Evolutionary conservation across 139 green algal genomes (phyloP).

Genomic region (Choricystis sp.): DNA sequence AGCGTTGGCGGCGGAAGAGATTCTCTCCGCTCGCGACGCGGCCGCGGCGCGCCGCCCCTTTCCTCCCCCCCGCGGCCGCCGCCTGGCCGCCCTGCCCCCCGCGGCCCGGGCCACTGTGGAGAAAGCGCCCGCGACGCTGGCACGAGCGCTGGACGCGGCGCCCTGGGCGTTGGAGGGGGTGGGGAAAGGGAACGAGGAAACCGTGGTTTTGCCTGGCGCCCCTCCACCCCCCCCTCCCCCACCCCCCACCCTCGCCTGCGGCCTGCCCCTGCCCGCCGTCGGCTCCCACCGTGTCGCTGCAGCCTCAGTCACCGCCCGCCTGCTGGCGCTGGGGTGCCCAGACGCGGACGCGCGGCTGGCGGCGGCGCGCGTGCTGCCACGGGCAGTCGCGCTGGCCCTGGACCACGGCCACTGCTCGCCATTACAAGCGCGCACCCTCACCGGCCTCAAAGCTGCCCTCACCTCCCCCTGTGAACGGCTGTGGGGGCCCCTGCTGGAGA

Average conservation of each 20-base stretch:
- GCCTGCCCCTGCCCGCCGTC: conserved; percentile 3
- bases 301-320: conserved; percentile 7
- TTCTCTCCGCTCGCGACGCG: too few relatives aligned
- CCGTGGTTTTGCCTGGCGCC: not conserved
- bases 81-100: not conserved
- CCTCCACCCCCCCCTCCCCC: not conserved
- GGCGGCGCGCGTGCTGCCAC: conserved; percentile 3
- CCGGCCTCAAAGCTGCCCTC: conserved; percentile 3
- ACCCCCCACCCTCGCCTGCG: not conserved
- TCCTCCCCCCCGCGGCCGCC: too few relatives aligned
- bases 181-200: too few relatives aligned
- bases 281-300: conserved; percentile 14
- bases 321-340: conserved; percentile 9
- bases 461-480: conserved; percentile 1
- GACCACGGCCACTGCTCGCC: conserved; percentile 8
- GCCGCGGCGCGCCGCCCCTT: too few relatives aligned
- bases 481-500: conserved; percentile 9
- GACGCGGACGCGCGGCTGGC: conserved; percentile 2
- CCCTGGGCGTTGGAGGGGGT: not conserved
- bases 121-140: not conserved
- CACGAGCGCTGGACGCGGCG: not conserved
- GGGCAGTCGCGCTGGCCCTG: conserved; percentile 5
- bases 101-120: not conserved
- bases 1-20: too few relatives aligned
- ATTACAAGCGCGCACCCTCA: conserved; percentile 5